phyloP scores from a whole-genome alignment of 208 protist genomes.

The Trypanosoma congolense region DNA sequence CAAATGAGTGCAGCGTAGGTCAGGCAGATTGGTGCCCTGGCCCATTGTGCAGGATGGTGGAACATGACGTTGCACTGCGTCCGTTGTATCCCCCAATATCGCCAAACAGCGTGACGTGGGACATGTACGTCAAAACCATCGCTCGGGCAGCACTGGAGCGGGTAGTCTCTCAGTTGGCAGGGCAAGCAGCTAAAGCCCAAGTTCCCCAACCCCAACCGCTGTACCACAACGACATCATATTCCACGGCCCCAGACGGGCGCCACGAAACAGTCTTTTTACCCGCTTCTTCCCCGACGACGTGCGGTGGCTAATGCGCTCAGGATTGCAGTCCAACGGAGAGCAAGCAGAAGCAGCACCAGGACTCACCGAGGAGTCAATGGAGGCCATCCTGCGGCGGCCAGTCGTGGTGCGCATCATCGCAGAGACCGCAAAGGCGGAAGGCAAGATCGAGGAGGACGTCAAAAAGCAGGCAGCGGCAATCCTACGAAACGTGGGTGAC shows the following conservation, averaged over 20 bases:
- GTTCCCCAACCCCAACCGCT: conserved; percentile 42
- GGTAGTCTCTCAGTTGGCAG: conserved; percentile 27
- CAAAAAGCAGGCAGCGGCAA: conserved; percentile 36
- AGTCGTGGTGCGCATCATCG: conserved; percentile 42
- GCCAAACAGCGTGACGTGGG: conserved; percentile 51
- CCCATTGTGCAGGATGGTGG: conserved; percentile 24
- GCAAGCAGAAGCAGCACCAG: conserved; percentile 30
- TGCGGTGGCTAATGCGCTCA: conserved; percentile 39
- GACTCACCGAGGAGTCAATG: conserved; percentile 46
- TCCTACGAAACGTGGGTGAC: conserved; percentile 76
- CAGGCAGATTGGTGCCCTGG: conserved; percentile 12
- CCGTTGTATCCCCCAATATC: conserved; percentile 42
- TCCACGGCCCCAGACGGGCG: conserved; percentile 27
- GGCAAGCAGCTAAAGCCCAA: conserved; percentile 5
- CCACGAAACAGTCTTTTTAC: conserved; percentile 30
- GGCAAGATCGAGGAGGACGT: conserved; percentile 35
- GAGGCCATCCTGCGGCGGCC: conserved; percentile 53
- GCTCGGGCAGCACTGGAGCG: conserved; percentile 38
- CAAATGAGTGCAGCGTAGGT: neutral
- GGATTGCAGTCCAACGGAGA: conserved; percentile 44
- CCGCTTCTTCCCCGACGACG: conserved; percentile 20
- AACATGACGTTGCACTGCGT: conserved; percentile 21
- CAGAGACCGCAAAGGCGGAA: conserved; percentile 35
- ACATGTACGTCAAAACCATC: conserved; percentile 58
- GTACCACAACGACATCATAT: conserved; percentile 61